phyloP scores from a whole-genome alignment of 2,329 filamentous ascomycete genomes.

The Nothopassalora personata region DNA sequence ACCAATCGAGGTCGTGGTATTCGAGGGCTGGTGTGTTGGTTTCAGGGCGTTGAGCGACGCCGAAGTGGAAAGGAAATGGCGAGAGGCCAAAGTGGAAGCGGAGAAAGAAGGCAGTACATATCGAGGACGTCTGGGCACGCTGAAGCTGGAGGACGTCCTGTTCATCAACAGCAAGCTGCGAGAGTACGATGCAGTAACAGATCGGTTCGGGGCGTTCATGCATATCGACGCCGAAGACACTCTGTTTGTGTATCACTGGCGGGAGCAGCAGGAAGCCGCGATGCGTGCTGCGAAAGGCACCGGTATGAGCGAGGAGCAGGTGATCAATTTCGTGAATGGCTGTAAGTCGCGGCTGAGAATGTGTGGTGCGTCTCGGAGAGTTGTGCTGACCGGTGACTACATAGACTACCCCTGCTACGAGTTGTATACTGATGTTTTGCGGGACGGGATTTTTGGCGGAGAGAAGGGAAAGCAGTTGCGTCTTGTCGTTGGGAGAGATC shows the following conservation, averaged over 20 bases:
- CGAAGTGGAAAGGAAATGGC: constrained; percentile 51
- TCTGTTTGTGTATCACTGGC: constrained; percentile 77
- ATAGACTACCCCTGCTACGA: constrained; percentile 52
- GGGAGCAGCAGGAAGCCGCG: constrained; percentile 70
- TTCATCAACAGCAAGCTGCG: constrained; percentile 56
- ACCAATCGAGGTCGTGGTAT: constrained; percentile 60
- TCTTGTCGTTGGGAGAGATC: constrained; percentile 45
- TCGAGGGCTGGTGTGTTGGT: constrained; percentile 89
- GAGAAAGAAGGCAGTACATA: constrained; percentile 35
- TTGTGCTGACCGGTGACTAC: not conserved
- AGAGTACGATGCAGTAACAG: constrained; percentile 55
- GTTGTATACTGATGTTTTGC: constrained; percentile 47
- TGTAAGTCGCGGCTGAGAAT: constrained; percentile 38
- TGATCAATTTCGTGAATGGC: constrained; percentile 68
- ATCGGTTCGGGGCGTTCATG: constrained; percentile 58
- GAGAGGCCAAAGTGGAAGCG: constrained; percentile 47
- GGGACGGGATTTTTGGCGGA: constrained; percentile 44
- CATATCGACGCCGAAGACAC: constrained; percentile 68
- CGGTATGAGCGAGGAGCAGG: constrained; percentile 79
- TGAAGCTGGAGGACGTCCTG: constrained; percentile 51
- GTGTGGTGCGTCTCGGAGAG: not conserved
- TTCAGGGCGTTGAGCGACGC: constrained; percentile 62
- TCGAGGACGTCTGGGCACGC: constrained; percentile 48
- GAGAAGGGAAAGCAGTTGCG: constrained; percentile 46
- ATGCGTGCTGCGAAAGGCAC: constrained; percentile 61